Base-by-base conservation (phyloP, 441 rosid species). In the Erodium chrysanthum region DNA sequence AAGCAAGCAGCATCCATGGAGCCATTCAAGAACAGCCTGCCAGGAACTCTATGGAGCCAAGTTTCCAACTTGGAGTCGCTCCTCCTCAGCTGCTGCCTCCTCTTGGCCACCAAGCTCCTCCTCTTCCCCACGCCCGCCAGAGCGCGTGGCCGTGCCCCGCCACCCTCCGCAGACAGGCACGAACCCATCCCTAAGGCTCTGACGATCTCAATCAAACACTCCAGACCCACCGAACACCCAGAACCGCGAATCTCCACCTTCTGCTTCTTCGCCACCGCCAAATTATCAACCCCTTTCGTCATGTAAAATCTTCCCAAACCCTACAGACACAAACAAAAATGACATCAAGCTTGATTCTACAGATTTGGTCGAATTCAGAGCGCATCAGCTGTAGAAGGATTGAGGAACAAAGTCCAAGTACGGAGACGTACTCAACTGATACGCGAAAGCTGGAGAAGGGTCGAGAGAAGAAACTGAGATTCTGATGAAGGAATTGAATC, bases 171-270 rank as follows among this genome's bases (percentile, higher is more conserved):
- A 1, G 68, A 73, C 46, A 74, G 60, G 73, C 77, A 74, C 66
- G 70, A 69, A 5, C 73, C 77, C 77, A 74, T 70, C 64, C 73
- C 68, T 59, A 74, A 70, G 48, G 77, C 77, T 61, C 70, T 69
- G 70, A 70, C n/a, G 17, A 74, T 60, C 66, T 66, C 66, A 25
- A 74, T 56, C 31, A 74, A 66, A 73, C 77, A 74, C 15, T 74
- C 77, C 73, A 74, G 70, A 33, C 73, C 77, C n/a, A 12, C 65
- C 56, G 40, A 56, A 25, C 76, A 68, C 46, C 52, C 76, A 12
- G 65, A 63, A n/a, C 72, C 76, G 37, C 68, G n/a, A 20, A 27
- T 3, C 48, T 72, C 75, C 65, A 60, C 66, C 58, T 15, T 40
- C 46, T 8, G 46, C 46, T 40, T 40, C 46, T 40, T 50, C 56